Evolutionary conservation across 2,329 filamentous ascomycete species (phyloP), one percentile per base, ranked within the genome.

Genomic region (Cryphonectria parasitica): DNA sequence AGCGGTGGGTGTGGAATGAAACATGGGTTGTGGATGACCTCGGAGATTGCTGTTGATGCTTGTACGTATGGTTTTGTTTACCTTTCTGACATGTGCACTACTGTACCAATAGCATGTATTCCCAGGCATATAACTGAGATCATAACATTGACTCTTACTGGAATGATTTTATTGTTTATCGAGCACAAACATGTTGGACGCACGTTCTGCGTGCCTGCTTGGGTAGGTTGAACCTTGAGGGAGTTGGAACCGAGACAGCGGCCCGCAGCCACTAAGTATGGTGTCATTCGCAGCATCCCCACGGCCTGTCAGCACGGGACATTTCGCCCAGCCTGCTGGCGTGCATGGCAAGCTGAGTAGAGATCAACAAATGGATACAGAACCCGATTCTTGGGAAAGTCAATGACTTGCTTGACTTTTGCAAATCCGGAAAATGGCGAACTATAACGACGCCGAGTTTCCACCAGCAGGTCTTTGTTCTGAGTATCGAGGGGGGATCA

Each of bases 131-230:
- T 58, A 11, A 8, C 22, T 34, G 28, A 19, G 15, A 34, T 58
- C 54, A 58, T 58, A 58, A 58, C 34, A 58, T 58, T 58, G 54
- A 58, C 25, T 8, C 15, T 34, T 31, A 58, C 54, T 58, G 54
- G 54, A 58, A 58, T 19, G 54, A 58, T 28, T 4, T 19, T 31
- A 31, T 31, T 58, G 28, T 31, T 34, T 58, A 15, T 31, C 19
- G 25, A 34, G 2, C 28, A 8, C 7, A n/a, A 58, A 58, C 25
- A 34, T 58, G 25, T 17, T 39, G 15, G 6, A 17, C 25, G 5
- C 25, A 58, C 19, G 25, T 58, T 31, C 10, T 56, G 54, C 25
- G 15, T 31, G 54, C 13, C 28, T 31, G 6, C 45, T 49, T 49
- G 45, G 45, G 45, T 49, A 49, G 45, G 54, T 15, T 56, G 28